Conservation (phyloP, 2,329 filamentous ascomycete genomes). For the Microsporum audouinii region DNA sequence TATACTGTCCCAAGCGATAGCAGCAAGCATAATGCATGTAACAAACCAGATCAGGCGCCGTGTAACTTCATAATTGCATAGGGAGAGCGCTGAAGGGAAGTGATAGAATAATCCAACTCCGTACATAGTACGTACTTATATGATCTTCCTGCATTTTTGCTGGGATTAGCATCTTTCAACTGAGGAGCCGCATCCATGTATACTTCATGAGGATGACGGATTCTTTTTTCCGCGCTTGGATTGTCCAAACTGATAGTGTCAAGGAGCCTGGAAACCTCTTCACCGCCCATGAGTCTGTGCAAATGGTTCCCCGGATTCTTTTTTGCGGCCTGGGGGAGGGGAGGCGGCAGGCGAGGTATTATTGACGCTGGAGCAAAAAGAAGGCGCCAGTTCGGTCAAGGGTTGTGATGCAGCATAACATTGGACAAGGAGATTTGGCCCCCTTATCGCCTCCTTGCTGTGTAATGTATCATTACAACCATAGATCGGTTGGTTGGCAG, state of each 20-base stretch:
- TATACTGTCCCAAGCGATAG: not conserved
- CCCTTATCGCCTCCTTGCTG: not conserved
- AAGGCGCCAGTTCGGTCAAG: not conserved
- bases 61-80: not conserved
- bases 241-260: not conserved
- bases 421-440: not conserved
- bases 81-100: not conserved
- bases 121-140: not conserved
- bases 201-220: not conserved
- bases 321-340: not conserved
- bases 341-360: too few species aligned
- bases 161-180: not conserved
- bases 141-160: not conserved
- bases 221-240: not conserved
- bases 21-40: not conserved
- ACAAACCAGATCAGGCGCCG: not conserved
- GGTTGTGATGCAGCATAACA: not conserved
- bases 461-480: not conserved
- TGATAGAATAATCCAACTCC: not conserved
- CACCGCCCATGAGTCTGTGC: not conserved
- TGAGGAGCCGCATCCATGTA: not conserved
- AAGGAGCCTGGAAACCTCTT: not conserved
- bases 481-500: not conserved
- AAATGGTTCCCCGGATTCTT: not conserved
- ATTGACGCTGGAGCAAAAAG: not conserved